phyloP scores from a whole-genome alignment of 1,139 yeast genomes.

The Geotrichum fermentans region DNA sequence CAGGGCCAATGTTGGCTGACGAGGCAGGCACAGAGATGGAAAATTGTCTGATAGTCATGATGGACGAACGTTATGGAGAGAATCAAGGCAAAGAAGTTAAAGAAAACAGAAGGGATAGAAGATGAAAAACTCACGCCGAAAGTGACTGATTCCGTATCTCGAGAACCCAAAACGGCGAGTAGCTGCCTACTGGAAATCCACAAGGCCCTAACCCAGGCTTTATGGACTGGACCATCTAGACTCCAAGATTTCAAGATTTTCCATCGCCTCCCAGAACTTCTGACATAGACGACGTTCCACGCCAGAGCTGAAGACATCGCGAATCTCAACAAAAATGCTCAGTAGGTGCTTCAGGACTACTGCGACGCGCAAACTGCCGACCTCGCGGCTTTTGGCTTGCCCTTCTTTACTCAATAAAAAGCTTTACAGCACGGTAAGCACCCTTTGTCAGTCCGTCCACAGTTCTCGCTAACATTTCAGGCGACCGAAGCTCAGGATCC shows the following conservation, averaged over 20 bases:
- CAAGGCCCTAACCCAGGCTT: no score
- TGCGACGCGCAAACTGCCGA: not conserved
- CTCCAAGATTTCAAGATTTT: no score
- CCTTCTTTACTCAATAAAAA: not conserved
- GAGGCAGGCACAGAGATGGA: conserved; percentile 85
- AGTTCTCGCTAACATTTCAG: conserved; percentile 3
- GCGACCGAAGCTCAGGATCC: conserved; percentile 3
- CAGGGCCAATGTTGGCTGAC: conserved; percentile 97
- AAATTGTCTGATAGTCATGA: conserved; percentile 23
- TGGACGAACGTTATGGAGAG: not conserved
- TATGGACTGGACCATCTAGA: no score
- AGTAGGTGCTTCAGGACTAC: conserved; percentile 5
- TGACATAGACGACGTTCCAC: no score
- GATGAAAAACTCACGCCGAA: not conserved
- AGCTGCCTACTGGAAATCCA: no score
- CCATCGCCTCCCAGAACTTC: no score
- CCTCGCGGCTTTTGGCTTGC: not conserved
- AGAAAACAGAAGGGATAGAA: not conserved
- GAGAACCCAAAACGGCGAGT: no score
- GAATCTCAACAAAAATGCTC: conserved; percentile 7
- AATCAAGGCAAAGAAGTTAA: not conserved
- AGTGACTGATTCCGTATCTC: no score
- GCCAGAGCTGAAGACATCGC: no score
- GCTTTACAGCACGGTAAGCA: conserved; percentile 11
- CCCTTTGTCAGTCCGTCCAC: not conserved